Evolutionary conservation across 2,329 filamentous ascomycete species (phyloP).

Genomic region (Neopestalotiopsis rosae): DNA sequence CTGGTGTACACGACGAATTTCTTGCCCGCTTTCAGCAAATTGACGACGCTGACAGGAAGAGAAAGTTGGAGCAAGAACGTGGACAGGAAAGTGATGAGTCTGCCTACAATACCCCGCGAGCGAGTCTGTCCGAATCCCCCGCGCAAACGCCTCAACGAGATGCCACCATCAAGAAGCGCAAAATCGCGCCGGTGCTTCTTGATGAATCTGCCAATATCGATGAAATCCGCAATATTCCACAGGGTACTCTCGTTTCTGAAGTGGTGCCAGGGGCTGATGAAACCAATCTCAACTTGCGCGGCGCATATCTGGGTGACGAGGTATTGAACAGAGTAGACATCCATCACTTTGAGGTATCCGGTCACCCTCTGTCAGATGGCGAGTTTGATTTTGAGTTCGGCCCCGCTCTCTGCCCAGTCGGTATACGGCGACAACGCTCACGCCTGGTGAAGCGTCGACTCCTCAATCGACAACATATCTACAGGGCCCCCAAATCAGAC

Average conservation of each 20-base stretch:
- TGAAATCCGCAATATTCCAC: conserved; percentile 28
- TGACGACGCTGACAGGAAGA: conserved; percentile 15
- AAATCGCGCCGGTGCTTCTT: conserved; percentile 29
- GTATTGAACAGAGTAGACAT: conserved; percentile 33
- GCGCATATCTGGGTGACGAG: conserved; percentile 31
- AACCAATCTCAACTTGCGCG: neutral
- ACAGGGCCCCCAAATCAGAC: conserved; percentile 29
- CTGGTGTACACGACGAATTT: neutral
- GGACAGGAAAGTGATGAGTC: neutral
- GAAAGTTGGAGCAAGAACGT: conserved; percentile 18
- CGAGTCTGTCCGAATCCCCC: neutral
- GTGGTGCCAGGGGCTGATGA: neutral
- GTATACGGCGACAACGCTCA: conserved; percentile 31
- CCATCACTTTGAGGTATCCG: conserved; percentile 18
- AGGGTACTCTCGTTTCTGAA: conserved; percentile 5
- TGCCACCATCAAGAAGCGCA: conserved; percentile 29
- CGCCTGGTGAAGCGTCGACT: conserved; percentile 29
- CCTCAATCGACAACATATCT: conserved; percentile 4
- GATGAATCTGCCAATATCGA: conserved; percentile 25
- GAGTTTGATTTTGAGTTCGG: conserved; percentile 24
- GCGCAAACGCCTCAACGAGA: neutral
- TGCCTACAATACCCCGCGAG: conserved; percentile 4
- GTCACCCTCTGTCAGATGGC: conserved; percentile 11
- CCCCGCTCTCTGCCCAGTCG: conserved; percentile 20
- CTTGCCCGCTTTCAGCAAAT: neutral